Percentiles rank a stretch among this genome's conserved stretches.
Conservation (phyloP, 2,329 filamentous ascomycete species). For the Botryotinia globosa region DNA sequence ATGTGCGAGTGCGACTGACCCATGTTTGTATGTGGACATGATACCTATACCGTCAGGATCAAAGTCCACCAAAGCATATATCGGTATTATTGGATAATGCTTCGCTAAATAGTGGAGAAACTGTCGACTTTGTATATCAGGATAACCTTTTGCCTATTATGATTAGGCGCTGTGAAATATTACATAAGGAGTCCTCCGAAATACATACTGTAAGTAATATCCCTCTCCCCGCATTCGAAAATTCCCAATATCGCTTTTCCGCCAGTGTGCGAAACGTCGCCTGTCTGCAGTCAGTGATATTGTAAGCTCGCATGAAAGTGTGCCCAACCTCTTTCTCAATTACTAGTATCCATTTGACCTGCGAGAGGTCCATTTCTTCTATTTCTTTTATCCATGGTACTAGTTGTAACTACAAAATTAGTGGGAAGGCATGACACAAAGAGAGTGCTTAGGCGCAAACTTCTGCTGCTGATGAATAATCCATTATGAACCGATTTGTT, state of each 20-base stretch:
- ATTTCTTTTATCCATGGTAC: constrained; percentile 56
- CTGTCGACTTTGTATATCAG: constrained; percentile 67
- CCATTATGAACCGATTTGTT: constrained; percentile 44
- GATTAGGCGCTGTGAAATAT: neutral
- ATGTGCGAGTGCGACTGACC: constrained; percentile 61
- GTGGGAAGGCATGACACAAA: neutral
- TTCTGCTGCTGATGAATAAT: constrained; percentile 42
- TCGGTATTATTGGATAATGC: constrained; percentile 49
- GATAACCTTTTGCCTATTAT: constrained; percentile 73
- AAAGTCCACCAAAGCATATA: constrained; percentile 67
- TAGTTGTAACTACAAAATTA: constrained; percentile 50
- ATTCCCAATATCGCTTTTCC: constrained; percentile 53
- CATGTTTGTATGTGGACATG: constrained; percentile 68
- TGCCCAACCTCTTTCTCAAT: constrained; percentile 70
- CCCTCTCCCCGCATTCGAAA: constrained; percentile 51
- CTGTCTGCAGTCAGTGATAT: constrained; percentile 44
- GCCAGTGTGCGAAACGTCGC: constrained; percentile 72
- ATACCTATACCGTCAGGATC: constrained; percentile 77
- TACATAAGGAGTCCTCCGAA: neutral
- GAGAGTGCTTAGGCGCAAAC: constrained; percentile 30
- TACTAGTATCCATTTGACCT: constrained; percentile 63
- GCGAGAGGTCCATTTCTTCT: constrained; percentile 48
- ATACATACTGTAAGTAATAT: constrained; percentile 62
- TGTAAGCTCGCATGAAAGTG: neutral
- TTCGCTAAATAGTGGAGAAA: constrained; percentile 57